Percentiles rank a stretch among this genome's conserved stretches.
phyloP scores from a whole-genome alignment of 768 basidiomycete species.

The Suillus ampliporus region DNA sequence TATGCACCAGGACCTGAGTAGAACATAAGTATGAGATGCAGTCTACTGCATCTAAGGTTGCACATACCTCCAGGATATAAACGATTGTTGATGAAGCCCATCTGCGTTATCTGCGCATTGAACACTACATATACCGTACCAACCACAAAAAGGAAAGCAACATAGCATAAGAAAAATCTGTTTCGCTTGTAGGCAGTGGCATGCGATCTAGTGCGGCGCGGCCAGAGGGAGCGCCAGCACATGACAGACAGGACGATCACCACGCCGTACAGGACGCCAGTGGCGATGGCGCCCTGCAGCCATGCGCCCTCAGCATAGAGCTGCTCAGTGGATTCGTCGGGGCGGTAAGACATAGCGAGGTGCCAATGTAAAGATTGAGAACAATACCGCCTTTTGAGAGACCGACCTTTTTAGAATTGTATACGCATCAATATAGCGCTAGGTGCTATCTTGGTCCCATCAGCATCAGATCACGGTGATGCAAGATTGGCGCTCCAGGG shows the following conservation, averaged over 20 bases:
- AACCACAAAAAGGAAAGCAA: slow-evolving; percentile 33
- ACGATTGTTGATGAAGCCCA: slow-evolving; percentile 37
- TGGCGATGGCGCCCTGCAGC: slow-evolving; percentile 36
- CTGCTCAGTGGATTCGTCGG: slow-evolving; percentile 14
- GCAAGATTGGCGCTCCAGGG: neutral
- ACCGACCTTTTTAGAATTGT: neutral
- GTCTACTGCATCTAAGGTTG: too few relatives aligned
- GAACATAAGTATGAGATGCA: neutral
- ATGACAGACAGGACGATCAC: slow-evolving; percentile 32
- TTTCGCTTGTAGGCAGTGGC: slow-evolving; percentile 21
- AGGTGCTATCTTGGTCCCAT: neutral
- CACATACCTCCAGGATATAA: slow-evolving; percentile 38
- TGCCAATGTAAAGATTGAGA: neutral
- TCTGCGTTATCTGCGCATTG: slow-evolving; percentile 33
- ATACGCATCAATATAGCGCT: neutral
- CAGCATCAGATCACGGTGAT: neutral
- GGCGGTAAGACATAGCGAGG: slow-evolving; percentile 22
- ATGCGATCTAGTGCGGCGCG: slow-evolving; percentile 20
- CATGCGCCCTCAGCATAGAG: slow-evolving; percentile 35
- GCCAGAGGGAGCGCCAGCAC: slow-evolving; percentile 36
- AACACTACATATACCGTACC: slow-evolving; percentile 33
- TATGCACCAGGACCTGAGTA: slow-evolving; percentile 31
- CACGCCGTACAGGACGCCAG: slow-evolving; percentile 33
- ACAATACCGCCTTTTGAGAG: too few relatives aligned
- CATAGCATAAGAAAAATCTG: slow-evolving; percentile 35